Conservation (phyloP, 306 rosid genomes). For the Malus asiatica region DNA sequence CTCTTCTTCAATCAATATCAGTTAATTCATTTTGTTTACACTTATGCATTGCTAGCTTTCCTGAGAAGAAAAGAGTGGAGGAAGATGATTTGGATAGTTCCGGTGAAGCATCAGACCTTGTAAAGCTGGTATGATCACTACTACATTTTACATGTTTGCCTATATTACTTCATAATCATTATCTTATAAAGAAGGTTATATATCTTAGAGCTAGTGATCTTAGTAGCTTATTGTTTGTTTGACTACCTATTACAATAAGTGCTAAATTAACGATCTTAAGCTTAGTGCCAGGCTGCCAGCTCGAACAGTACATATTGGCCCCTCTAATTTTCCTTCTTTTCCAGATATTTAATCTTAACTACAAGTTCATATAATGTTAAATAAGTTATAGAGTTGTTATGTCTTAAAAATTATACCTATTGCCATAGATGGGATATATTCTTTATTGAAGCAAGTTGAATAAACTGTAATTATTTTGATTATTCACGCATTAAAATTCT, state of each 20-base stretch:
- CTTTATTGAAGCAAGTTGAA: background rate
- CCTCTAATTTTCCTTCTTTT: background rate
- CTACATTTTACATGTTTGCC: slow-evolving; percentile 3
- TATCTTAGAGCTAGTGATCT: background rate
- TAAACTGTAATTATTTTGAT: background rate
- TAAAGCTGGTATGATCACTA: slow-evolving; percentile 53
- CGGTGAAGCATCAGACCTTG: slow-evolving; percentile 37
- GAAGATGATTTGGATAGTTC: slow-evolving; percentile 37
- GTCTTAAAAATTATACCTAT: background rate
- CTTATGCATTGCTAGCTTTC: slow-evolving; percentile 50
- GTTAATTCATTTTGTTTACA: slow-evolving; percentile 18
- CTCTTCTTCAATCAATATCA: slow-evolving; percentile 4
- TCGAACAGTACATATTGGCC: background rate
- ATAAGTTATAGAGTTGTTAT: background rate
- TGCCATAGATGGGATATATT: background rate
- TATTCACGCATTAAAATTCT: background rate
- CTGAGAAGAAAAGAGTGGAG: slow-evolving; percentile 51
- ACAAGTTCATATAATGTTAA: background rate
- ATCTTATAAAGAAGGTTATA: background rate
- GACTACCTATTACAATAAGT: background rate
- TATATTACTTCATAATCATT: background rate
- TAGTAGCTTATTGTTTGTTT: background rate
- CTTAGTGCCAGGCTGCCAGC: background rate
- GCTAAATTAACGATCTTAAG: background rate
- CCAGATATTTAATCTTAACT: background rate